phyloP scores from a whole-genome alignment of 2,329 filamentous ascomycete species.

The Sarocladium brachiariae region DNA sequence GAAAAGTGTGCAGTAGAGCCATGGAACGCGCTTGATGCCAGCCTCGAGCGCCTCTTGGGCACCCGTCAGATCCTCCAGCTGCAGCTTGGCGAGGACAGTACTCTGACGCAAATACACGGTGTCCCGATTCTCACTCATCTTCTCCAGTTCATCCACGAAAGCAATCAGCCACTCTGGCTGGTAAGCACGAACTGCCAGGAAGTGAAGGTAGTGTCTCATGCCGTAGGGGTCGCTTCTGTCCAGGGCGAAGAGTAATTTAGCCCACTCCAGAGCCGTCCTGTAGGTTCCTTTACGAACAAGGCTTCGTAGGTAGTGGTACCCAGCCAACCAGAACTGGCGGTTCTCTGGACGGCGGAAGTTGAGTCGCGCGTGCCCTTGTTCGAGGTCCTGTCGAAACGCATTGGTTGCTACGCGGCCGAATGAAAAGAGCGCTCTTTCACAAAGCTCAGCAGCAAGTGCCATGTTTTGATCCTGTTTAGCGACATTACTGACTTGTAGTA shows the following conservation, averaged over 20 bases:
- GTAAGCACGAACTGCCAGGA: conserved; percentile 73
- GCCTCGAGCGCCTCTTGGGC: conserved; percentile 58
- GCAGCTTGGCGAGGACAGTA: conserved; percentile 66
- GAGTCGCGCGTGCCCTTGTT: conserved; percentile 71
- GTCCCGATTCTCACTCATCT: conserved; percentile 31
- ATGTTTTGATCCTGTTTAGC: conserved; percentile 88
- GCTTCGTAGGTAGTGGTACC: conserved; percentile 81
- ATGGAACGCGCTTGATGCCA: conserved; percentile 70
- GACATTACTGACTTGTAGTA: conserved; percentile 90
- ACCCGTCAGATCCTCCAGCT: conserved; percentile 57
- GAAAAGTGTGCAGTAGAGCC: conserved; percentile 76
- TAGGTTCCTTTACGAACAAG: conserved; percentile 88
- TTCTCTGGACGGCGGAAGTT: conserved; percentile 81
- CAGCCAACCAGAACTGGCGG: conserved; percentile 84
- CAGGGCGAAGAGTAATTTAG: conserved; percentile 73
- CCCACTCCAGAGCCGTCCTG: conserved; percentile 89
- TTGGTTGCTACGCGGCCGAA: conserved; percentile 87
- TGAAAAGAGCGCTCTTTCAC: conserved; percentile 86
- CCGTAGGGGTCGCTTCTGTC: conserved; percentile 77
- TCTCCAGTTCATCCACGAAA: conserved; percentile 45
- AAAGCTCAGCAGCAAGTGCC: conserved; percentile 75
- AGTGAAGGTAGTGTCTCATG: conserved; percentile 72
- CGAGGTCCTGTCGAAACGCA: conserved; percentile 68
- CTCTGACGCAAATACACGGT: conserved; percentile 69
- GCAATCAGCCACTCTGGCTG: conserved; percentile 72